Evolutionary conservation across 768 basidiomycete species (phyloP).

Genomic region (Russula foetens): DNA sequence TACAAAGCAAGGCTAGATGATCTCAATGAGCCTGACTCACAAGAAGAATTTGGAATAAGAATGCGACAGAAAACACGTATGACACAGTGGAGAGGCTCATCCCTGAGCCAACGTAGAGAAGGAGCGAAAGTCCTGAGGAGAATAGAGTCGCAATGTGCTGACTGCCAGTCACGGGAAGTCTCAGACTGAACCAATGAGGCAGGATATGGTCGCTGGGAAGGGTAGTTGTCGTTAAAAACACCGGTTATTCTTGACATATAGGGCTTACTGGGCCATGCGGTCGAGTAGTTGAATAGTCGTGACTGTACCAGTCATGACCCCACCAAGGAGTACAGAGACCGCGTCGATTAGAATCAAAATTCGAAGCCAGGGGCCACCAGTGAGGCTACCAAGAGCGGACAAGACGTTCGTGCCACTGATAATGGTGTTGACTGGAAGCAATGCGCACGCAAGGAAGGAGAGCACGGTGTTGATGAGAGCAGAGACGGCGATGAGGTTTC

Average conservation of each 20-base stretch:
- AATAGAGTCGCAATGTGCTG: slow-evolving; percentile 10
- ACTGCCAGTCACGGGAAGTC: slow-evolving; percentile 16
- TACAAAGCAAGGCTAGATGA: background rate
- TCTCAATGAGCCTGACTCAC: background rate
- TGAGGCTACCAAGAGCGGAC: slow-evolving; percentile 14
- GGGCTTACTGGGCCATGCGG: slow-evolving; percentile 12
- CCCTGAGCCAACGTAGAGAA: slow-evolving; percentile 19
- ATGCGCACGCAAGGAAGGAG: slow-evolving; percentile 11
- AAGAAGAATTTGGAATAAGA: slow-evolving; percentile 17
- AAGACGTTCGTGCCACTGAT: slow-evolving; percentile 12
- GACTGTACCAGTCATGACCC: slow-evolving; percentile 18
- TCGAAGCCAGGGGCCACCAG: slow-evolving; percentile 18
- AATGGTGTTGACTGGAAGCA: slow-evolving; percentile 9
- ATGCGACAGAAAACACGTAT: slow-evolving; percentile 19
- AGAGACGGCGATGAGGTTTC: slow-evolving; percentile 17
- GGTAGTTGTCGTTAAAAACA: background rate
- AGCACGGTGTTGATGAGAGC: slow-evolving; percentile 16
- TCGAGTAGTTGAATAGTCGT: slow-evolving; percentile 16
- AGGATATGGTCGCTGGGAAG: slow-evolving; percentile 15
- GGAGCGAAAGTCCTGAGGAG: slow-evolving; percentile 11
- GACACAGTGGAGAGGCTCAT: slow-evolving; percentile 18
- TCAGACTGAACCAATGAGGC: slow-evolving; percentile 14
- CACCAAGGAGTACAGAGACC: slow-evolving; percentile 16
- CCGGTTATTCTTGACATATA: background rate
- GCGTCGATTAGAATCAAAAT: slow-evolving; percentile 18